These are phyloP conservation scores for Tricholoma bakamatsutake DNA, from an alignment of 768 basidiomycete genomes.

Conservation along the genomic window DNA sequence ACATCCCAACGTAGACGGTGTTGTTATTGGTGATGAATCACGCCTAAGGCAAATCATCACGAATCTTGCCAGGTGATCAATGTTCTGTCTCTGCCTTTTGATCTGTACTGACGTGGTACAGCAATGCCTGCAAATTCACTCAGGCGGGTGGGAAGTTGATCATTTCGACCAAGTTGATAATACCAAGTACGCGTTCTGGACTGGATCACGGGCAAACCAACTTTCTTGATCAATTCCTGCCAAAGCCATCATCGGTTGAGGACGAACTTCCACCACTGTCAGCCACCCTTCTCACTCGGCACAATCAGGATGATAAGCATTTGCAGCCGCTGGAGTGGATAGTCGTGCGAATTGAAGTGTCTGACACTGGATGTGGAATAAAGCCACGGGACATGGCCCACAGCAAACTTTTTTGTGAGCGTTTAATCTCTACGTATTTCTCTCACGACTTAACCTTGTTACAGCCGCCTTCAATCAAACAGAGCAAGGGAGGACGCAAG, in stretches of 20 bases:
- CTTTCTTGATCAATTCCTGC: constrained; percentile 5
- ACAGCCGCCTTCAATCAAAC: constrained; percentile 75
- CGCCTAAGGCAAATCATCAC: constrained; percentile 77
- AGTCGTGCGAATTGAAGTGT: constrained; percentile 80
- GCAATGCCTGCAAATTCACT: constrained; percentile 81
- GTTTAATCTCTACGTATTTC: background rate
- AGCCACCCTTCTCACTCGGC: constrained; percentile 37
- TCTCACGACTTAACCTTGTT: background rate
- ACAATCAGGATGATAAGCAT: constrained; percentile 41
- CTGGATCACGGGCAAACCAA: background rate
- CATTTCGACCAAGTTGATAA: constrained; percentile 59
- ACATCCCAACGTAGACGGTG: constrained; percentile 49
- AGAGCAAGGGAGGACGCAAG: constrained; percentile 69
- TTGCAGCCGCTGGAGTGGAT: constrained; percentile 47
- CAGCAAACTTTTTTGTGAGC: constrained; percentile 61
- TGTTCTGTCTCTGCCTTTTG: background rate
- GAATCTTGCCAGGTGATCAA: constrained; percentile 66
- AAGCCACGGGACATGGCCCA: constrained; percentile 56
- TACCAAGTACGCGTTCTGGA: constrained; percentile 18
- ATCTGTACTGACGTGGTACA: constrained; percentile 16
- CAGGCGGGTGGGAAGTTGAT: constrained; percentile 60
- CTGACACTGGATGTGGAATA: constrained; percentile 62
- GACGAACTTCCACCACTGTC: constrained; percentile 33
- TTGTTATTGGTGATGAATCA: constrained; percentile 82
- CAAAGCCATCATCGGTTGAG: constrained; percentile 10